Conservation (phyloP, 768 basidiomycete species). For the Daedalea quercina region DNA sequence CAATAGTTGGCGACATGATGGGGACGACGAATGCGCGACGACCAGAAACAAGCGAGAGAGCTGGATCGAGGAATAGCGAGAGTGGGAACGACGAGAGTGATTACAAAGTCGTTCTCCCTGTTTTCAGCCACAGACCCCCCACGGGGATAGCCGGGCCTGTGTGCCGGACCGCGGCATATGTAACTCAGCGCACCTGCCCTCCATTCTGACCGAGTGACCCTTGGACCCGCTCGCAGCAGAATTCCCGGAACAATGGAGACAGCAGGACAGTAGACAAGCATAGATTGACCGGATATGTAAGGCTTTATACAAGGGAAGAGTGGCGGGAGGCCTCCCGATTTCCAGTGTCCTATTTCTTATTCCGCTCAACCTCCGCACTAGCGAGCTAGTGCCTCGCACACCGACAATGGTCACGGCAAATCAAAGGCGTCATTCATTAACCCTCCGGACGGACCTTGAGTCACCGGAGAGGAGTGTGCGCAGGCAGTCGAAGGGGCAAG, state of each 20-base stretch:
- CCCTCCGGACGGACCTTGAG: background rate
- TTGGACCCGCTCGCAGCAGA: background rate
- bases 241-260: background rate
- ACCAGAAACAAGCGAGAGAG: background rate
- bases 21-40: background rate
- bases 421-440: background rate
- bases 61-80: too few species aligned
- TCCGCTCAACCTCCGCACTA: background rate
- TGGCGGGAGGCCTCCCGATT: too few species aligned
- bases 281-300: too few species aligned
- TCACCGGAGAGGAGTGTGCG: too few species aligned
- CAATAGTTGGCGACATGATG: background rate
- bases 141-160: background rate
- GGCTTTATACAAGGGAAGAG: too few species aligned
- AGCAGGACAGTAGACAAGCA: background rate
- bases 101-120: background rate
- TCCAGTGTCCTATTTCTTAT: background rate
- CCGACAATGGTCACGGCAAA: background rate
- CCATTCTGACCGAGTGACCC: background rate
- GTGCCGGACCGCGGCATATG: background rate
- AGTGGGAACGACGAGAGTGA: background rate
- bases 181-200: background rate
- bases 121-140: background rate
- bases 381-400: background rate
- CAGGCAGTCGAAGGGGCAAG: too few species aligned